phyloP scores from a whole-genome alignment of 805 yeast genomes.

The Nakazawaea wickerhamii region DNA sequence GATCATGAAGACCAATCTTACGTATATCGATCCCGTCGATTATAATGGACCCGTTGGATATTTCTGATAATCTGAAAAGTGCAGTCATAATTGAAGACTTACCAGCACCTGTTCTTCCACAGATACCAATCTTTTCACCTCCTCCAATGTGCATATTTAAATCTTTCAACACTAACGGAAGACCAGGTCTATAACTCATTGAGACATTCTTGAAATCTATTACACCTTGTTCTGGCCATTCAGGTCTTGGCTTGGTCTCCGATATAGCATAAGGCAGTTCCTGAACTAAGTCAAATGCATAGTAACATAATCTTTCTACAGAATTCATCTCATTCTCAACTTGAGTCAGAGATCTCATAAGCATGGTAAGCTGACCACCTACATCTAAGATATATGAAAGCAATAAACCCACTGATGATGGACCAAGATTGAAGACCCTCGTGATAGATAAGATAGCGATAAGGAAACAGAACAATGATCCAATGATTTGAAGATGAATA shows the following conservation, averaged over 20 bases:
- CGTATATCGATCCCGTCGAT: constrained; percentile 59
- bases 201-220: constrained; percentile 44
- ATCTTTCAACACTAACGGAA: constrained; percentile 52
- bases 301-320: constrained; percentile 64
- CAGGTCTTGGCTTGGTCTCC: constrained; percentile 30
- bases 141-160: constrained; percentile 40
- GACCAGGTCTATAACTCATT: constrained; percentile 53
- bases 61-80: constrained; percentile 49
- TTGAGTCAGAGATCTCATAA: constrained; percentile 61
- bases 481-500: constrained; percentile 51
- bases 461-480: constrained; percentile 45
- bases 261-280: constrained; percentile 57
- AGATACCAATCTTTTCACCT: constrained; percentile 72
- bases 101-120: constrained; percentile 92
- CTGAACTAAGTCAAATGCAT: constrained; percentile 56
- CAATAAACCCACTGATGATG: constrained; percentile 64
- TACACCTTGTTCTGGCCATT: constrained; percentile 49
- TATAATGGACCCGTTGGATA: constrained; percentile 39
- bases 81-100: constrained; percentile 65
- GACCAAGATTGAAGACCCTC: constrained; percentile 51
- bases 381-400: constrained; percentile 54
- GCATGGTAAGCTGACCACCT: constrained; percentile 51
- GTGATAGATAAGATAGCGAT: constrained; percentile 55
- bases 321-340: constrained; percentile 76
- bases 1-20: constrained; percentile 43